Evolutionary conservation across 108 stramenopile species (phyloP), one percentile per base, ranked within the genome.

Genomic region (Epipyxis sp.): DNA sequence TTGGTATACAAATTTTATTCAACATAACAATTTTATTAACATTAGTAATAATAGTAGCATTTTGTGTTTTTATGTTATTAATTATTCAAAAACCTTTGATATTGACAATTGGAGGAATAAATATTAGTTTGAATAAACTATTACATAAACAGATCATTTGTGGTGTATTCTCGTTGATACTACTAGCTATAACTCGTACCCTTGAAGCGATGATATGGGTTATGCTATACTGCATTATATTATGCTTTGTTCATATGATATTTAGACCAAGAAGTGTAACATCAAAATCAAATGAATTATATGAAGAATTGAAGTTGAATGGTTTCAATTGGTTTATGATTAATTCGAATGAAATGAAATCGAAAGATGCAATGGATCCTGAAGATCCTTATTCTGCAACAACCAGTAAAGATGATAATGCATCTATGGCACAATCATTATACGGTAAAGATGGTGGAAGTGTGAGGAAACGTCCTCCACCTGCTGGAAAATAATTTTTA

Each of bases 301-400:
- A 74, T 37, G 71, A 74, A 57, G 71, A 74, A 42, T 6, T 25
- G 71, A 74, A 74, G 25, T 42, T 74, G 20, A 50, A 50, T 50
- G 46, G 46, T 13, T 50, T 13, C 20, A 20, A 20, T 50, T 6
- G 46, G 20, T 50, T 50, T n/a, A n/a, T n/a, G n/a, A n/a, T n/a
- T n/a, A n/a, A n/a, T n/a, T n/a, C n/a, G n/a, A n/a, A n/a, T n/a
- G n/a, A n/a, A n/a, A n/a, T n/a, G n/a, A n/a, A n/a, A n/a, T n/a
- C n/a, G n/a, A n/a, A n/a, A n/a, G n/a, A n/a, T n/a, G n/a, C n/a
- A n/a, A n/a, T n/a, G n/a, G n/a, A n/a, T n/a, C n/a, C n/a, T n/a
- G n/a, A n/a, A n/a, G n/a, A n/a, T n/a, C n/a, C n/a, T n/a, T n/a
- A n/a, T n/a, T n/a, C n/a, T n/a, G n/a, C n/a, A n/a, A n/a, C n/a